Evolutionary conservation across 2,329 filamentous ascomycete species (phyloP).

Genomic region (Fulvia fulva): DNA sequence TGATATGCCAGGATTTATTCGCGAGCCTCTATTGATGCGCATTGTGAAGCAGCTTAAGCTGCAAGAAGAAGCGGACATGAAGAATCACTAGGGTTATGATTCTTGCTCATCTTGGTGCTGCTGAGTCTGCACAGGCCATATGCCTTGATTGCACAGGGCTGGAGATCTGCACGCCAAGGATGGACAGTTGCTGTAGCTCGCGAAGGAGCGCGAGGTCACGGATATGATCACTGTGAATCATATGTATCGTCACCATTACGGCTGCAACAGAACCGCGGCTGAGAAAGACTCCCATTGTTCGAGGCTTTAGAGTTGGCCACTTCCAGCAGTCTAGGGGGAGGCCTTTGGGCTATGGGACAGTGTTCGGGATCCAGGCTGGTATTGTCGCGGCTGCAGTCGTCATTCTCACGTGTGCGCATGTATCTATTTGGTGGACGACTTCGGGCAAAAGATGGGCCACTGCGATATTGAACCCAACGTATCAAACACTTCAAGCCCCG

Average conservation of each 20-base stretch:
- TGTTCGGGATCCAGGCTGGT: not conserved
- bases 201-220: no score
- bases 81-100: not conserved
- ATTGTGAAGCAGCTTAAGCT: constrained; percentile 1
- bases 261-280: no score
- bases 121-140: no score
- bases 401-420: not conserved
- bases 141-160: no score
- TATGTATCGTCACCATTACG: no score
- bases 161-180: no score
- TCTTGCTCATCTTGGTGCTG: not conserved
- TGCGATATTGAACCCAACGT: not conserved
- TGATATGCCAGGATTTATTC: constrained; percentile 6
- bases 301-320: not conserved
- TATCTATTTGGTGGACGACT: not conserved
- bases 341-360: not conserved
- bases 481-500: no score
- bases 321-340: not conserved
- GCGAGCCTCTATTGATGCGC: not conserved
- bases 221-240: no score
- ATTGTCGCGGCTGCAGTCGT: not conserved
- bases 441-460: not conserved
- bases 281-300: not conserved
- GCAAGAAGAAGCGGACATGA: not conserved
- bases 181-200: no score